Percentiles rank a stretch among this genome's conserved stretches.
Evolutionary conservation across 257 asterid species (phyloP).

Genomic region (Jaltomata sinuosa): DNA sequence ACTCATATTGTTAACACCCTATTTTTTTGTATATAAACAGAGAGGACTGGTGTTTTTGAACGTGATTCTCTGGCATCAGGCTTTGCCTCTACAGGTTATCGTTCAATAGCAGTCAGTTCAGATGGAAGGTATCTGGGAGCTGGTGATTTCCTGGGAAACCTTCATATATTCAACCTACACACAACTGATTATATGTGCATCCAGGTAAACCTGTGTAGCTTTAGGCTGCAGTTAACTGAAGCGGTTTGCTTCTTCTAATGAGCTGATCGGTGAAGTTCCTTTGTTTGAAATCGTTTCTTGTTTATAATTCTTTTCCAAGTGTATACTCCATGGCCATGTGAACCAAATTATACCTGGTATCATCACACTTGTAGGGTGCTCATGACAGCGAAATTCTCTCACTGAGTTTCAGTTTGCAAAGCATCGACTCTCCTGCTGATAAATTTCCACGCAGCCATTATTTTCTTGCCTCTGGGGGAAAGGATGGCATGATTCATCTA

Average conservation of each 20-base stretch:
- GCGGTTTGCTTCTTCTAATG: conserved; percentile 7
- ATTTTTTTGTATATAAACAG: conserved; percentile 20
- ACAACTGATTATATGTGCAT: conserved; percentile 39
- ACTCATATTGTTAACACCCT: conserved; percentile 1
- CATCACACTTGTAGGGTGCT: conserved; percentile 39
- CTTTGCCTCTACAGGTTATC: conserved; percentile 38
- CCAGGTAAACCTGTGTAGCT: conserved; percentile 23
- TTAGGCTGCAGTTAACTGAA: conserved; percentile 1
- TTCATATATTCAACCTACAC: conserved; percentile 45
- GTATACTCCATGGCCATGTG: neutral
- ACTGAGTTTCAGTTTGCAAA: conserved; percentile 37
- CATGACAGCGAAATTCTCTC: conserved; percentile 58
- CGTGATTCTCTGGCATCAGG: conserved; percentile 47
- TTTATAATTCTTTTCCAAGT: neutral
- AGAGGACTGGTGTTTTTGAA: conserved; percentile 55
- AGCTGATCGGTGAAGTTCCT: neutral
- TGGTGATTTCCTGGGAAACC: conserved; percentile 64
- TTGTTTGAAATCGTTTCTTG: neutral
- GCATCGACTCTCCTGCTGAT: conserved; percentile 12
- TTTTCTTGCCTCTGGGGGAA: conserved; percentile 57
- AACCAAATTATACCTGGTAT: neutral
- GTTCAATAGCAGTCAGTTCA: conserved; percentile 61
- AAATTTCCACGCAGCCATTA: conserved; percentile 18
- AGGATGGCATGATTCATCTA: conserved; percentile 51
- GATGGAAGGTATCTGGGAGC: conserved; percentile 67